Evolutionary conservation across 1,139 yeast species (phyloP).

Genomic region (Taphrina wiesneri): DNA sequence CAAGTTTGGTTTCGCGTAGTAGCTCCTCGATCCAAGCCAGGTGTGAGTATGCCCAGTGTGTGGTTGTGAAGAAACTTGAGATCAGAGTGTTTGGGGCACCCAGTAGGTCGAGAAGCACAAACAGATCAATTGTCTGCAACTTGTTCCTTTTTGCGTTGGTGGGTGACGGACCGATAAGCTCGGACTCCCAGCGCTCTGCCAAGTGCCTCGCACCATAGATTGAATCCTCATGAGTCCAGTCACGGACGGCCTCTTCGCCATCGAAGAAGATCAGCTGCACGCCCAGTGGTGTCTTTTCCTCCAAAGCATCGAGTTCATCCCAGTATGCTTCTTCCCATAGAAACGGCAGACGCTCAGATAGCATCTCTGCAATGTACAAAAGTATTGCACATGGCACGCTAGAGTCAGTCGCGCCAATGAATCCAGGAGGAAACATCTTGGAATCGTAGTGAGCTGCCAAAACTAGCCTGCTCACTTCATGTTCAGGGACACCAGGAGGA

Average conservation of each 20-base stretch:
- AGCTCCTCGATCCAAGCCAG: conserved; percentile 45
- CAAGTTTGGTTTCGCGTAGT: conserved; percentile 22
- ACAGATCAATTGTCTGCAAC: conserved; percentile 47
- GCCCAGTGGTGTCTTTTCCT: conserved; percentile 44
- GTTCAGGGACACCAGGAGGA: conserved; percentile 40
- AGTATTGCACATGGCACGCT: conserved; percentile 60
- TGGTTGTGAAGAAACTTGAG: conserved; percentile 52
- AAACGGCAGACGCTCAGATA: conserved; percentile 42
- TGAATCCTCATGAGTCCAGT: conserved; percentile 56
- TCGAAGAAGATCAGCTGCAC: conserved; percentile 57
- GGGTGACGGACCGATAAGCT: conserved; percentile 37
- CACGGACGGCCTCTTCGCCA: conserved; percentile 59
- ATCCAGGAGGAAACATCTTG: conserved; percentile 53
- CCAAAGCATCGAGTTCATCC: conserved; percentile 29
- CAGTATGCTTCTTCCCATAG: conserved; percentile 41
- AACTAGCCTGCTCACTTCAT: conserved; percentile 46
- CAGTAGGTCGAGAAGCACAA: conserved; percentile 55
- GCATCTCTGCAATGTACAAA: conserved; percentile 50
- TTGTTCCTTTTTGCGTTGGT: conserved; percentile 37
- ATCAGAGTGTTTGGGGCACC: conserved; percentile 50
- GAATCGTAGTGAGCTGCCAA: conserved; percentile 61
- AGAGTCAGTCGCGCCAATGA: conserved; percentile 61
- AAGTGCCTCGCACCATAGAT: conserved; percentile 58
- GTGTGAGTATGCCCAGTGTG: conserved; percentile 49
- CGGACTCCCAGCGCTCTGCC: conserved; percentile 49